phyloP scores from a whole-genome alignment of 106 monocot genomes.

The Narthecium ossifragum region DNA sequence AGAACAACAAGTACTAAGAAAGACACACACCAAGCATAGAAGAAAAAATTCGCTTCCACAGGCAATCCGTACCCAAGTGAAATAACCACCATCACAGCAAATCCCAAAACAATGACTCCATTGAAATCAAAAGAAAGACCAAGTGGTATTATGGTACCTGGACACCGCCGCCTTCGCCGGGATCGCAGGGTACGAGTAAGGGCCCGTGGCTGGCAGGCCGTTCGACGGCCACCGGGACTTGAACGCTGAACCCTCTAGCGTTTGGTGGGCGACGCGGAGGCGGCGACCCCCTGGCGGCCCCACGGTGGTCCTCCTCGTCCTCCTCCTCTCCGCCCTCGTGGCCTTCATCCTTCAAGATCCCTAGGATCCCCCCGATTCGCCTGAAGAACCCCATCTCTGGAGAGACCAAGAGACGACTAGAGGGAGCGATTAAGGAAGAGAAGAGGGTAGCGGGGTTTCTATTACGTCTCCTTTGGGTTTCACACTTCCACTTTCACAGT shows the following conservation, averaged over 20 bases:
- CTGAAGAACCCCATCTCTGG: constrained; percentile 17
- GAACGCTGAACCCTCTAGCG: constrained; percentile 2
- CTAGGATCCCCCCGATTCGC: constrained; percentile 5
- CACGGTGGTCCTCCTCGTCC: background rate
- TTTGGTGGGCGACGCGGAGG: background rate
- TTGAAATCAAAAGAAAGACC: background rate
- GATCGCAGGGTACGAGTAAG: constrained; percentile 9
- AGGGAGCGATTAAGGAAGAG: constrained; percentile 2
- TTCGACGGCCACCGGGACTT: constrained; percentile 7
- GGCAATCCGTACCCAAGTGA: background rate
- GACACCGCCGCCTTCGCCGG: constrained; percentile 20
- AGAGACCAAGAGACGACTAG: background rate
- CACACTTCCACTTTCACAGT: background rate
- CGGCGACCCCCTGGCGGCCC: background rate
- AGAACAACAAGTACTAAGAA: background rate
- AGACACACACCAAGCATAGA: no score
- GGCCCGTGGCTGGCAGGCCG: constrained; percentile 1
- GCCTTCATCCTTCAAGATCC: background rate
- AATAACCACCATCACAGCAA: background rate
- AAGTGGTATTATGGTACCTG: constrained; percentile 7
- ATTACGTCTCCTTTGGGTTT: background rate
- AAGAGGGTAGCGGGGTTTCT: background rate
- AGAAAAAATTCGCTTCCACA: background rate
- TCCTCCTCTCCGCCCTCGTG: background rate
- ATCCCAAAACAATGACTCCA: background rate